A percentile compares a stretch with the other conserved stretches of the same genome.
Evolutionary conservation across 108 stramenopile genomes (phyloP).

Genomic region (Bacterosira constricta): DNA sequence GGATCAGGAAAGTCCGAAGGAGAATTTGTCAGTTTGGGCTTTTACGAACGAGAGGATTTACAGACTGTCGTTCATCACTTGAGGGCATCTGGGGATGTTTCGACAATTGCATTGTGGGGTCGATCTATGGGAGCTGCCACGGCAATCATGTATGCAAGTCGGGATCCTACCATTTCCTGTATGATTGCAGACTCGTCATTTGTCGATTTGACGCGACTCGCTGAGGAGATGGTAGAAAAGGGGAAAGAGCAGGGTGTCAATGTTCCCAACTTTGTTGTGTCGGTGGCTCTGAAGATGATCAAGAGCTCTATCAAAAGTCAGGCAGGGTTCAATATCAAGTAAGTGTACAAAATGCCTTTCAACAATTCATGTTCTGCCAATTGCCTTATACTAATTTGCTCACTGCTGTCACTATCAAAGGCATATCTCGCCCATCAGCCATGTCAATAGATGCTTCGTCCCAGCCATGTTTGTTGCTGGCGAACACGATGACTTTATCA

Average conservation of each 20-base stretch:
- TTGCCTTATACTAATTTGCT: too few species aligned
- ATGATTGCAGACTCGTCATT: conserved; percentile 87
- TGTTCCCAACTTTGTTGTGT: conserved; percentile 41
- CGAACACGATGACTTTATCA: conserved; percentile 71
- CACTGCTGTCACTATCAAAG: too few species aligned
- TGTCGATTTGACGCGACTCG: conserved; percentile 64
- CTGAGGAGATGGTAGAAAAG: conserved; percentile 76
- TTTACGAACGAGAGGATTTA: conserved; percentile 83
- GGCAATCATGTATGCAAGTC: conserved; percentile 78
- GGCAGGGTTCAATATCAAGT: conserved; percentile 66
- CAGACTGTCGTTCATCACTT: conserved; percentile 54
- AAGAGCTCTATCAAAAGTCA: conserved; percentile 53
- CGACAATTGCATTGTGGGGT: conserved; percentile 84
- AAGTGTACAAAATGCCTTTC: too few species aligned
- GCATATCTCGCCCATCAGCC: conserved; percentile 60
- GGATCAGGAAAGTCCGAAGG: conserved; percentile 80
- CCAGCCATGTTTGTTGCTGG: conserved; percentile 79
- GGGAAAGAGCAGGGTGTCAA: conserved; percentile 56
- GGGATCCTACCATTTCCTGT: conserved; percentile 68
- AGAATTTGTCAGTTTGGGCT: conserved; percentile 80
- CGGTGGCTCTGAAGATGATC: conserved; percentile 58
- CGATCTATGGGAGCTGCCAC: conserved; percentile 91
- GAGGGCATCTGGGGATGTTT: conserved; percentile 49
- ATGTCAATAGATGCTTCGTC: conserved; percentile 65
- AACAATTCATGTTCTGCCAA: too few species aligned